Percentiles rank a stretch among this genome's conserved stretches.
Evolutionary conservation across 2,329 filamentous ascomycete species (phyloP).

Genomic region (Scortechinia acanthostroma): DNA sequence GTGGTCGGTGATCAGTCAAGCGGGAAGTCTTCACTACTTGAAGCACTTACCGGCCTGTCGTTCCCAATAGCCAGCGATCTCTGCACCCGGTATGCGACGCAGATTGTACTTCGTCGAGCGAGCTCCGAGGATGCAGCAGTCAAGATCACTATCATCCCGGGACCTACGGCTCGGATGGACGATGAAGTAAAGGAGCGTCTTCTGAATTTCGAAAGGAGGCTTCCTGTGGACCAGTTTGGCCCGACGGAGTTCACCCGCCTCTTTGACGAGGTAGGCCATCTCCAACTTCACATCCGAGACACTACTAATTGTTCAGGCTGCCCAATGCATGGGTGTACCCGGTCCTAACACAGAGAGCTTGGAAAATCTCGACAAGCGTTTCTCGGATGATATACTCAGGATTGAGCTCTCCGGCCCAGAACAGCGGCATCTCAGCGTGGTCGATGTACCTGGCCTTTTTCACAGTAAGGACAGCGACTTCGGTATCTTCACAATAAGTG

Average conservation of each 20-base stretch:
- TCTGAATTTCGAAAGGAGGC: background rate
- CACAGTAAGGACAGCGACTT: too few relatives aligned
- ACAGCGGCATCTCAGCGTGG: conserved; percentile 12
- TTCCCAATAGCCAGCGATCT: conserved; percentile 12
- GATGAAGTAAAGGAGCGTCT: background rate
- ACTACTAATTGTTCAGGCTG: background rate
- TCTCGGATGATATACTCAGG: conserved; percentile 12
- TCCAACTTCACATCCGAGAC: too few relatives aligned
- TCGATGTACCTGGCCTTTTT: conserved; percentile 14
- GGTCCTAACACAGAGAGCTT: background rate
- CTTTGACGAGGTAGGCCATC: conserved; percentile 7
- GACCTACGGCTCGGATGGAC: background rate
- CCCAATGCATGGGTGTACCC: background rate
- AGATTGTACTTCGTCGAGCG: conserved; percentile 12
- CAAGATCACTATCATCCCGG: conserved; percentile 11
- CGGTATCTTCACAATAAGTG: too few relatives aligned
- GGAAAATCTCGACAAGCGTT: conserved; percentile 4
- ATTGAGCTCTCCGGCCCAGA: conserved; percentile 12
- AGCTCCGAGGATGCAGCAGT: conserved; percentile 8
- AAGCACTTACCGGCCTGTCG: conserved; percentile 12
- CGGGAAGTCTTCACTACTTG: conserved; percentile 14
- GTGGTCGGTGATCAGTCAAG: conserved; percentile 14
- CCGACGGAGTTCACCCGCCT: conserved; percentile 8
- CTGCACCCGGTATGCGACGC: conserved; percentile 15
- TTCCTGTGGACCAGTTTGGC: conserved; percentile 5